Evolutionary conservation across 805 yeast species (phyloP).

Genomic region (Lipomyces japonicus): DNA sequence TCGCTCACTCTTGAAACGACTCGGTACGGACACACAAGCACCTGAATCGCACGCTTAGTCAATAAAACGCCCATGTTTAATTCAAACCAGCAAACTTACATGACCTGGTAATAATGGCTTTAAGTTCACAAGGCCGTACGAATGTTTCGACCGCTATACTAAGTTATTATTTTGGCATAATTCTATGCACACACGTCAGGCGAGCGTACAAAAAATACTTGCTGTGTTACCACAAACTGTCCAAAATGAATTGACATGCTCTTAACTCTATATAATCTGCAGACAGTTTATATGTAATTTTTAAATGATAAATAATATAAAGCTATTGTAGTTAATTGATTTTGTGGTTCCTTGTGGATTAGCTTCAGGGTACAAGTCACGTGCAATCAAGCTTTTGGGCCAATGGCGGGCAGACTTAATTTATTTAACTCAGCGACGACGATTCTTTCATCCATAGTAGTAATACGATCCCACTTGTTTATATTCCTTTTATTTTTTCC

Average conservation of each 20-base stretch:
- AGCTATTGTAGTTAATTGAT: no score
- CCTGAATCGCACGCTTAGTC: constrained; percentile 20
- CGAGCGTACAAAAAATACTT: constrained; percentile 30
- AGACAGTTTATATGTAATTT: no score
- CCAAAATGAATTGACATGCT: constrained; percentile 29
- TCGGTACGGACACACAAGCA: constrained; percentile 79
- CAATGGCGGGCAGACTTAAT: no score
- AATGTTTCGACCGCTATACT: constrained; percentile 51
- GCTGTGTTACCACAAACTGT: constrained; percentile 29
- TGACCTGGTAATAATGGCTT: constrained; percentile 95
- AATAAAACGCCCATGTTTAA: not conserved
- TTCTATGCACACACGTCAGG: not conserved
- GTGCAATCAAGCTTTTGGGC: no score
- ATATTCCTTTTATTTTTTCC: no score
- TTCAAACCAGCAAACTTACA: constrained; percentile 36
- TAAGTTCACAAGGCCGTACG: constrained; percentile 84
- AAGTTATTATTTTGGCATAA: not conserved
- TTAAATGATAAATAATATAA: no score
- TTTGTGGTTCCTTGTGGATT: no score
- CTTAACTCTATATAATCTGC: no score
- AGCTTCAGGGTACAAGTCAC: no score
- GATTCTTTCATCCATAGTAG: no score
- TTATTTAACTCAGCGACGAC: no score
- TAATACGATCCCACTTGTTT: no score
- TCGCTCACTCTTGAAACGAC: constrained; percentile 64